Evolutionary conservation across 2,329 filamentous ascomycete genomes (phyloP), one percentile per base, ranked within the genome.

Genomic region (Hirsutella minnesotensis): DNA sequence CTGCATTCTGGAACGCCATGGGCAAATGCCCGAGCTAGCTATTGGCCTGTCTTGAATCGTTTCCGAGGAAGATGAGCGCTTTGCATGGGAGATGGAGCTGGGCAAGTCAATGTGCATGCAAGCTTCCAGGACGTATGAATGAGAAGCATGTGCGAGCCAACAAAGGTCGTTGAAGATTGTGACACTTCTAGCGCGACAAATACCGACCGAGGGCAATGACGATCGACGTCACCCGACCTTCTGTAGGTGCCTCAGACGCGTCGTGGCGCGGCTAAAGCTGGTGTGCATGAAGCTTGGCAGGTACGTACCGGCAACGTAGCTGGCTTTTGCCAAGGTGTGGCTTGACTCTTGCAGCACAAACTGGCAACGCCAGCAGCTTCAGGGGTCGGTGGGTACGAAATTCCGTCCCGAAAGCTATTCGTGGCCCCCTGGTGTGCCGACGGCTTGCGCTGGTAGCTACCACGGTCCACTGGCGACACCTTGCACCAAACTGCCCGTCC

Each of bases 1-100:
- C 44, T 10, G 45, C 54, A 27, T 48, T 52, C 38, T 63, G 58
- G 41, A 60, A 36, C 18, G 46, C 38, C 49, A 51, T 51, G 19
- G 24, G 16, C 3, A n/a, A 18, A 9, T 9, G 9, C 33, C 9
- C 15, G 15, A 18, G 31, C 31, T 7, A 16, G 5, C 8, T 8
- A 33, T 33, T 15, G n/a, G 18, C 22, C 29, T 9, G 37, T 39
- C 37, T 39, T 10, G 37, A n/a, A 9, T 13, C 18, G 39, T 30
- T 41, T 18, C 29, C 20, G 10, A 22, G 8, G 9, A 9, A 12
- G 9, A 9, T 33, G 15, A 16, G 12, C 15, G 31, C n/a, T 15
- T n/a, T n/a, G n/a, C 24, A 12, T 27, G 24, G 12, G 24, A 27
- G 7, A n/a, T n/a, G n/a, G n/a, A n/a, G n/a, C n/a, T n/a, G n/a